Conservation (phyloP, 805 yeast genomes). For the Yarrowia hollandica region DNA sequence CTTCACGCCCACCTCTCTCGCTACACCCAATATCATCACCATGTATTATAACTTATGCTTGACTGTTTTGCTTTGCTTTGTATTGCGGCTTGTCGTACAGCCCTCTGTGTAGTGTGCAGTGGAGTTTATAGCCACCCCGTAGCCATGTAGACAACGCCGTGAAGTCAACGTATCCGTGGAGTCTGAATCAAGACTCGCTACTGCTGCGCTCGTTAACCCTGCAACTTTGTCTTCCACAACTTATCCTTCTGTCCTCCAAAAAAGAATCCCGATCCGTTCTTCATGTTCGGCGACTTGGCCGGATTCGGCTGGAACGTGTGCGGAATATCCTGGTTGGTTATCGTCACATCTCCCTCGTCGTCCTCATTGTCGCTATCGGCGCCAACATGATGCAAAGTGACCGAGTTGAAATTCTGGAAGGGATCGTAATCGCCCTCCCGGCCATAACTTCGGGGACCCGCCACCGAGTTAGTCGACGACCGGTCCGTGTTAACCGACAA, state of each 20-base stretch:
- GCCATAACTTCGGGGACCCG: slow-evolving; percentile 37
- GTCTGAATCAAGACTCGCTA: no score
- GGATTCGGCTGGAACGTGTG: slow-evolving; percentile 27
- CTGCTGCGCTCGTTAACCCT: not conserved
- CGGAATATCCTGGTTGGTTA: slow-evolving; percentile 14
- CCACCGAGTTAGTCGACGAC: slow-evolving; percentile 21
- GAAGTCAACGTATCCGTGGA: no score
- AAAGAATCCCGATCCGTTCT: slow-evolving; percentile 22
- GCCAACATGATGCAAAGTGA: slow-evolving; percentile 77
- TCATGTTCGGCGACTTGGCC: slow-evolving; percentile 33
- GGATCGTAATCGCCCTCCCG: slow-evolving; percentile 54
- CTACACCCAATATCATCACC: not conserved
- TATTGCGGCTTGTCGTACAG: no score
- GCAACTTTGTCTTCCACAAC: slow-evolving; percentile 23
- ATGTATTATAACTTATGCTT: slow-evolving; percentile 25
- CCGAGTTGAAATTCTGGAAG: slow-evolving; percentile 79
- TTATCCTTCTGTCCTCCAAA: slow-evolving; percentile 19
- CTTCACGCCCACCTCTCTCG: no score
- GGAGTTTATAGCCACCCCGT: no score
- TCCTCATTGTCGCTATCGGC: slow-evolving; percentile 49
- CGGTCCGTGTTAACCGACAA: slow-evolving; percentile 30
- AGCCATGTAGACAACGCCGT: no score
- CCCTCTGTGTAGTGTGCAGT: no score
- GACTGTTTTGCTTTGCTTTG: not conserved
- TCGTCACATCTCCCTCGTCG: slow-evolving; percentile 41